A percentile compares a stretch with the other conserved stretches of the same genome.
These are phyloP conservation scores for Tulasnella sp. DNA, from an alignment of 768 basidiomycete genomes.

Conservation along the genomic window DNA sequence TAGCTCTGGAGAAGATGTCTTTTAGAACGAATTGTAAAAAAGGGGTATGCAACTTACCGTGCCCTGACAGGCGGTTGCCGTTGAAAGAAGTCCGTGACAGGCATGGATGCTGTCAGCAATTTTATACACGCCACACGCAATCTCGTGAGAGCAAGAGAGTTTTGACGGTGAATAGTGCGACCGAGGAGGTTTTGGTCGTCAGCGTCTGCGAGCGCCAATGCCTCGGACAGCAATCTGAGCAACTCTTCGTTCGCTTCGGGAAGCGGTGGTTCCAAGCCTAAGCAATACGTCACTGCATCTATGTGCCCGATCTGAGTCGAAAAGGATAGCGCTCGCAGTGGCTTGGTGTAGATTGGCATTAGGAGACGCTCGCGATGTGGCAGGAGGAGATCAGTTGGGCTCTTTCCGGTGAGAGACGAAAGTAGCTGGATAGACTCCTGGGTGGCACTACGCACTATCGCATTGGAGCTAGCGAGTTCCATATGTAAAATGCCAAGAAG, in stretches of 20 bases:
- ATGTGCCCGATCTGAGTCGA: conserved; percentile 96
- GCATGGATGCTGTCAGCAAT: conserved; percentile 88
- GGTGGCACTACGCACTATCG: conserved; percentile 71
- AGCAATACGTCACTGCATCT: conserved; percentile 89
- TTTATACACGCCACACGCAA: conserved; percentile 91
- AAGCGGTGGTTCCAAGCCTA: conserved; percentile 78
- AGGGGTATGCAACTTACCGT: conserved; percentile 38
- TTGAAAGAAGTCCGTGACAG: conserved; percentile 84
- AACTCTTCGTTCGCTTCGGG: conserved; percentile 90
- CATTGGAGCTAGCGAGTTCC: conserved; percentile 79
- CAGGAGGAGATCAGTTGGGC: conserved; percentile 66
- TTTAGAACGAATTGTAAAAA: not conserved
- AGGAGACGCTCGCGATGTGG: conserved; percentile 83
- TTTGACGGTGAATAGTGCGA: conserved; percentile 65
- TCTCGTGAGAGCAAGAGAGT: conserved; percentile 68
- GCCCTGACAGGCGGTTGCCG: conserved; percentile 75
- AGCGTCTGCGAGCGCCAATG: conserved; percentile 88
- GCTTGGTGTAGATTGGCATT: conserved; percentile 87
- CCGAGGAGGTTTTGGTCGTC: conserved; percentile 77
- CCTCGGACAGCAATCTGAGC: conserved; percentile 81
- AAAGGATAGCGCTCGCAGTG: conserved; percentile 87
- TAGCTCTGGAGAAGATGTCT: conserved; percentile 46
- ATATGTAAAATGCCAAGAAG: conserved; percentile 76
- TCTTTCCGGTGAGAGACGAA: conserved; percentile 56
- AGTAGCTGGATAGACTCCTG: conserved; percentile 72